Conservation (phyloP, 495 filamentous ascomycete species). For the Aspergillus heteromorphus region DNA sequence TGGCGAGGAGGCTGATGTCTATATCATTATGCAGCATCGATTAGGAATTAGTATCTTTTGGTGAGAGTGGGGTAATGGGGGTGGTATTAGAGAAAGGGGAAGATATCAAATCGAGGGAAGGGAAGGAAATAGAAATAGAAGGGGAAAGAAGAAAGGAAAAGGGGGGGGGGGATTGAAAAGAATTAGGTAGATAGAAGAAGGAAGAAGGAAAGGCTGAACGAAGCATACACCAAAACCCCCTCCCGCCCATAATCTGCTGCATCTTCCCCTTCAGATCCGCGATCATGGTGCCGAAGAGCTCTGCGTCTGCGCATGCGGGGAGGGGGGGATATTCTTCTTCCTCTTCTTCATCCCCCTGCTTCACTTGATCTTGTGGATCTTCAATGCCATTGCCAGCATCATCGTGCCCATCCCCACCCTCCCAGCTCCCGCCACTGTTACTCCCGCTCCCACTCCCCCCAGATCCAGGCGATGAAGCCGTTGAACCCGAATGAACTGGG, state of each 20-base stretch:
- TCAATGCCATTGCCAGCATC: too few relatives aligned
- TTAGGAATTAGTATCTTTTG: neutral
- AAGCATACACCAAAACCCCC: too few relatives aligned
- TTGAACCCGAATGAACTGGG: neutral
- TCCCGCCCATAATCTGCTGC: slow-evolving; percentile 17
- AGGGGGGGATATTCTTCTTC: slow-evolving; percentile 1
- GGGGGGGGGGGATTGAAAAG: neutral
- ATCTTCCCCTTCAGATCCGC: slow-evolving; percentile 15
- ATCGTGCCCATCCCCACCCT: too few relatives aligned
- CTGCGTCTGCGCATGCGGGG: slow-evolving; percentile 15
- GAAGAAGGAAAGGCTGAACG: too few relatives aligned
- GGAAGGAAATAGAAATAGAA: neutral
- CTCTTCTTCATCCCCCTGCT: neutral
- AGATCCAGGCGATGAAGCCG: too few relatives aligned
- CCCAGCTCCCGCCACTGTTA: too few relatives aligned
- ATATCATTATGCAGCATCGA: neutral
- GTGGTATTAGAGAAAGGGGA: too few relatives aligned
- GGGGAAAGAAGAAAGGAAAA: neutral
- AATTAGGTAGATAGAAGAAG: too few relatives aligned
- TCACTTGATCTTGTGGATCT: too few relatives aligned
- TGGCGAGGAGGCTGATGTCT: slow-evolving; percentile 34
- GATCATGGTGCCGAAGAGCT: slow-evolving; percentile 23
- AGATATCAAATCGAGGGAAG: neutral
- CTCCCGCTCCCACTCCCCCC: too few relatives aligned
- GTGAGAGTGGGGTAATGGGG: too few relatives aligned